Conservation (phyloP, 352 stramenopile species). For the Aphanomyces invadans region DNA sequence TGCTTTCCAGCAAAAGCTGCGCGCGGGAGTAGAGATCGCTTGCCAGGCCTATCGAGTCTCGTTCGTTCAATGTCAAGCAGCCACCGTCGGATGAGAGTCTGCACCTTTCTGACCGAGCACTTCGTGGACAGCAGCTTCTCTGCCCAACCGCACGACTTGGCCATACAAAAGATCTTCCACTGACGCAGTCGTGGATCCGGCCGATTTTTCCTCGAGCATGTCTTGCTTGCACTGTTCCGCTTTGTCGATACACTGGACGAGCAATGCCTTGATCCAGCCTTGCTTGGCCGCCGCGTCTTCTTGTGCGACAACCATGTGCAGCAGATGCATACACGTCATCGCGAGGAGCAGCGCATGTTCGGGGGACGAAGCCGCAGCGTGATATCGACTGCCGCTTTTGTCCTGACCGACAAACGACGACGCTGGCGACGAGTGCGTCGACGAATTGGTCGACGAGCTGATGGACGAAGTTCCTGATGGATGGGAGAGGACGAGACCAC, state of each 20-base stretch:
- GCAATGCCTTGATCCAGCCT: constrained; percentile 34
- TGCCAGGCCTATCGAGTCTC: not conserved
- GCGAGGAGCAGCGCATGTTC: not conserved
- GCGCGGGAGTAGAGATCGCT: constrained; percentile 4
- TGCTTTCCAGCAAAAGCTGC: constrained; percentile 8
- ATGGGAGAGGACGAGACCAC: not conserved
- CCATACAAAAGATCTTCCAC: constrained; percentile 58
- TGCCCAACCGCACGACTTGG: constrained; percentile 51
- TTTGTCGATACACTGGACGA: constrained; percentile 53
- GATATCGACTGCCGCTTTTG: not conserved
- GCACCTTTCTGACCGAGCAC: constrained; percentile 50
- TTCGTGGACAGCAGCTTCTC: constrained; percentile 58
- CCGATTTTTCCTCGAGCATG: constrained; percentile 29
- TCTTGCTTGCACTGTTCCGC: constrained; percentile 55
- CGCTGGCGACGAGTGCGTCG: not conserved
- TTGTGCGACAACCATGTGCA: not conserved
- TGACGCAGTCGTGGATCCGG: constrained; percentile 20
- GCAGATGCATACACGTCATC: not conserved
- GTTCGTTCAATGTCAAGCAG: too few species aligned
- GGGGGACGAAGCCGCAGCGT: not conserved
- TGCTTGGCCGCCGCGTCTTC: not conserved
- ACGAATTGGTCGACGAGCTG: not conserved
- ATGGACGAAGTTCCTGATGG: not conserved
- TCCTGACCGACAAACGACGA: not conserved
- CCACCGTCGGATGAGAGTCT: too few species aligned